These are phyloP conservation scores for Solanum neorickii DNA, from an alignment of 257 asterid genomes.

Conservation along the genomic window DNA sequence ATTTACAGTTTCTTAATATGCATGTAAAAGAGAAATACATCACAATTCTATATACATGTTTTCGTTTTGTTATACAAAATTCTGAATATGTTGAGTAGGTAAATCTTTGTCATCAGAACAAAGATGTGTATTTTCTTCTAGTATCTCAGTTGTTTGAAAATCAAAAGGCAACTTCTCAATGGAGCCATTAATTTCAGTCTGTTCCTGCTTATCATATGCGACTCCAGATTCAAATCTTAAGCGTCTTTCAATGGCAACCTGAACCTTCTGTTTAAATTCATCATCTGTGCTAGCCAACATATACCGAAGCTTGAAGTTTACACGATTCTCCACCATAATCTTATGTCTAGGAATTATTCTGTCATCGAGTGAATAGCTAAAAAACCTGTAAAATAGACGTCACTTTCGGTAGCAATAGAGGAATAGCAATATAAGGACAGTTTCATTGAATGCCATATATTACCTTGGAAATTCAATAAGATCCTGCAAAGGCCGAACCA, in stretches of 20 bases:
- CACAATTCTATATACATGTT: not conserved
- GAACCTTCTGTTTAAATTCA: constrained; percentile 46
- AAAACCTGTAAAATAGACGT: constrained; percentile 43
- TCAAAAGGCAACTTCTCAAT: not conserved
- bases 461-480: constrained; percentile 91
- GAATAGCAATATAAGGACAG: not conserved
- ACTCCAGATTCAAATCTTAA: constrained; percentile 58
- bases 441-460: not conserved
- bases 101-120: not conserved
- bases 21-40: too few relatives aligned
- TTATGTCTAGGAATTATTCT: constrained; percentile 73
- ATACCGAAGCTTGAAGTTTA: constrained; percentile 72
- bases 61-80: not conserved
- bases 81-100: not conserved
- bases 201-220: constrained; percentile 5
- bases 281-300: constrained; percentile 70
- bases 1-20: too few relatives aligned
- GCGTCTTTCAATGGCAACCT: constrained; percentile 51
- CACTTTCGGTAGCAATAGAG: not conserved
- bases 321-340: constrained; percentile 56
- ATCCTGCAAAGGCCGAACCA: constrained; percentile 82
- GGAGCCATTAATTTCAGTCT: not conserved
- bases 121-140: not conserved
- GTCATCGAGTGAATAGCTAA: constrained; percentile 86
- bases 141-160: not conserved